Conservation (phyloP, 2,329 filamentous ascomycete species). For the Shiraia sp. region DNA sequence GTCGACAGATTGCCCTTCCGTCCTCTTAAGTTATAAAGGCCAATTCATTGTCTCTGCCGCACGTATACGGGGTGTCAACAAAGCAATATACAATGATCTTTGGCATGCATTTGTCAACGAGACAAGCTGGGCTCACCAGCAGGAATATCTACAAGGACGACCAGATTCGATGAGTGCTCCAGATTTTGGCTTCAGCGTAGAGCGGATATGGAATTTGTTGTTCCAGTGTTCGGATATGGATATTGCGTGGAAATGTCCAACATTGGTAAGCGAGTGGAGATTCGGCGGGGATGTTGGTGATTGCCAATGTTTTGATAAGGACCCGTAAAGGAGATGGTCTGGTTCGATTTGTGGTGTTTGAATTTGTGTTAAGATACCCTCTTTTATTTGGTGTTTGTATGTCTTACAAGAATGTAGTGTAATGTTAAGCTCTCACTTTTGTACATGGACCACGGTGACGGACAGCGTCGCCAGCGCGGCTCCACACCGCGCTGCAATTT, state of each 20-base stretch:
- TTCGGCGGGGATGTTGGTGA: conserved; percentile 27
- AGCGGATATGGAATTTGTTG: conserved; percentile 35
- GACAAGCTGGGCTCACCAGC: conserved; percentile 33
- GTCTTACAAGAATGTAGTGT: too few species aligned
- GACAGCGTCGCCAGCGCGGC: too few species aligned
- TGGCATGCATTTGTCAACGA: conserved; percentile 24
- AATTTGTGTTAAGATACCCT: too few species aligned
- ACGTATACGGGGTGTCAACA: conserved; percentile 46
- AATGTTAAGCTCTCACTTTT: too few species aligned
- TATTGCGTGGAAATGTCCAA: conserved; percentile 34
- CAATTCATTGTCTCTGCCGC: conserved; percentile 53
- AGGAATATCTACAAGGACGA: conserved; percentile 24
- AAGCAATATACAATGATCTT: conserved; percentile 41
- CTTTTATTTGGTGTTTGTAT: too few species aligned
- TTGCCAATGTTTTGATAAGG: conserved; percentile 34
- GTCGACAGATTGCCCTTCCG: conserved; percentile 31
- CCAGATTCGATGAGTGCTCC: conserved; percentile 31
- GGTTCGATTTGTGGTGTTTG: background rate
- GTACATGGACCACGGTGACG: too few species aligned
- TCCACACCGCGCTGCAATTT: too few species aligned
- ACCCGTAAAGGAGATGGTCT: background rate
- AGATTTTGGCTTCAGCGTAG: conserved; percentile 32
- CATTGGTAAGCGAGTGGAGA: conserved; percentile 27
- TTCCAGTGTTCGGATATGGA: conserved; percentile 33
- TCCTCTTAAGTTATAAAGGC: conserved; percentile 52